phyloP scores from a whole-genome alignment of 2,329 filamentous ascomycete genomes.

The Teratosphaeria zuluensis region DNA sequence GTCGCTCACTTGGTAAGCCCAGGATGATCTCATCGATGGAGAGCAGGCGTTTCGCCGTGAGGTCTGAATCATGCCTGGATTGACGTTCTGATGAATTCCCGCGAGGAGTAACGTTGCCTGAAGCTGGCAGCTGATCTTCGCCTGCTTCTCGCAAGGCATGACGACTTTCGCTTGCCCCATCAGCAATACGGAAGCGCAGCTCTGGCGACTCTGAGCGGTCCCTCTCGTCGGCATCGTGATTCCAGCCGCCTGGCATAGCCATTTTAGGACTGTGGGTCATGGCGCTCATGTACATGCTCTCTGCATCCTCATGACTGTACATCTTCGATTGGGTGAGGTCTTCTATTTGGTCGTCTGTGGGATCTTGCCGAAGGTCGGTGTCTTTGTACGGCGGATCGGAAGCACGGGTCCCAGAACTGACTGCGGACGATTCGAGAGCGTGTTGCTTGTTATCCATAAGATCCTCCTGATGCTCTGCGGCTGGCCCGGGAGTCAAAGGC shows the following conservation, averaged over 20 bases:
- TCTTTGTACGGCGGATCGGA: neutral
- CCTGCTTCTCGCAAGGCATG: neutral
- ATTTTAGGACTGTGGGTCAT: slow-evolving; percentile 32
- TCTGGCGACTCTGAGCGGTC: slow-evolving; percentile 15
- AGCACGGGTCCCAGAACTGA: neutral
- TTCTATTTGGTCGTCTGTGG: slow-evolving; percentile 4
- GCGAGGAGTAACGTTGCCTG: slow-evolving; percentile 20
- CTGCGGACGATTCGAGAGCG: slow-evolving; percentile 7
- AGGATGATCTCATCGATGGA: slow-evolving; percentile 28
- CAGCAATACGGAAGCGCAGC: neutral
- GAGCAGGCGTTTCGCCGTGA: slow-evolving; percentile 6
- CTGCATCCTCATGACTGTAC: slow-evolving; percentile 70
- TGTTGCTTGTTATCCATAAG: slow-evolving; percentile 16
- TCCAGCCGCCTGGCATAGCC: slow-evolving; percentile 35
- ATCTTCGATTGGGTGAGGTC: slow-evolving; percentile 49
- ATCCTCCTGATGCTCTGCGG: neutral
- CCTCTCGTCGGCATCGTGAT: slow-evolving; percentile 21
- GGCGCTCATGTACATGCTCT: slow-evolving; percentile 79
- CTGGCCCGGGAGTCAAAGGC: slow-evolving; percentile 12
- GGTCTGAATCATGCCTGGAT: neutral
- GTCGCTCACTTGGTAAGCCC: slow-evolving; percentile 23
- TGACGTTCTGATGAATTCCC: slow-evolving; percentile 10
- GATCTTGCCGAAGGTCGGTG: neutral
- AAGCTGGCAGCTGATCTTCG: neutral
- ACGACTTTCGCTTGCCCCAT: neutral